Base-by-base conservation (phyloP, 495 filamentous ascomycete genomes). In the Podospora pseudoanserina region DNA sequence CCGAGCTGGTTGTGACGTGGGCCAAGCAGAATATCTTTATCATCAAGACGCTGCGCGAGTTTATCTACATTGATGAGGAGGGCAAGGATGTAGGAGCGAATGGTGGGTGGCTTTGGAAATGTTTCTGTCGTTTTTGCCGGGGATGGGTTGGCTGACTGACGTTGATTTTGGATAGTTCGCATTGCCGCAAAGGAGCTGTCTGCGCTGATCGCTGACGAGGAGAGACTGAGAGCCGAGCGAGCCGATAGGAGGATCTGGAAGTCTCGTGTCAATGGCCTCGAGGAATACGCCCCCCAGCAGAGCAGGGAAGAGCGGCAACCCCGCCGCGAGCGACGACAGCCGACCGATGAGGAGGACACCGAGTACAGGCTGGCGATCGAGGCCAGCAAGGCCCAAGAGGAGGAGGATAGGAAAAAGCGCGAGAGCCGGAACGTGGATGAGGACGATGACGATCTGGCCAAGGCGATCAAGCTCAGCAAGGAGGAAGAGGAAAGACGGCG, bases 31-130 rank as follows among this genome's bases (percentile, higher is more conserved):
- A 97, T 76, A 90, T 97, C 73, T 99, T 95, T 80, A 92, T 98
- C 78, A 96, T 99, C 85, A 98, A 97, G 81, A 99, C 96, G 16
- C 77, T 99, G 76, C 89, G 96, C 72, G 96, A 99, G 79, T 99
- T 99, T 72, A 89, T 92, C 75, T 93, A 97, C 77, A 86, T 97
- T 26, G 96, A 99, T 70, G 96, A 98, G 72, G 95, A 98, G 65
- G 90, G 92, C 57, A 85, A 90, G 66, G 96, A 99, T 77, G 96
- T 98, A 53, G 96, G 96, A 59, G 91, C 96, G 73, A 97, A 97
- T 80, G 92, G 95, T 97, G 80, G 32, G 30, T 32, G 30, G 79
- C 59, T 58, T 44, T 65, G 68, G 7, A 3, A 28, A 20, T n/a
- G 19, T 34, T 18, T 19, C 55, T 26, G 44, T 28, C 23, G 11